Base-by-base conservation (phyloP, 202 grass and related monocot species). In the Tripidium arundinaceum region DNA sequence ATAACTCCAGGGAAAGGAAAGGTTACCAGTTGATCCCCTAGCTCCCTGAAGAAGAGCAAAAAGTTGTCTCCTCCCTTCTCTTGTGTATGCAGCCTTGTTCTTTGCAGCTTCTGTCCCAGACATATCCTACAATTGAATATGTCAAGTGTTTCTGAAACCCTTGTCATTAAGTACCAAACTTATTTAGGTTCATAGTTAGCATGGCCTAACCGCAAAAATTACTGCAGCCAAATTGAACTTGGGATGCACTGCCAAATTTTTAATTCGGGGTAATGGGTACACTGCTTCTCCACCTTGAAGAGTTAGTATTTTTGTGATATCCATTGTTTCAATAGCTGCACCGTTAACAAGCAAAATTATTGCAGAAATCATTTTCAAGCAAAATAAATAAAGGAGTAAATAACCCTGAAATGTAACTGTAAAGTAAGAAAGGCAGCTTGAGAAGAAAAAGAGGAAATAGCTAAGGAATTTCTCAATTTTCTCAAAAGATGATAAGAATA, bases 21-120 rank as follows among this genome's bases (percentile, higher is more conserved):
- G 42, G 74, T 87, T 91, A 95, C 96, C 92, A 65, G 90, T 98
- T 64, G 96, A 98, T 74, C 92, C 96, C 77, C 92, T 98, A 67
- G 96, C 96, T 87, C 96, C 89, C 85, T 98, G 92, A 71, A 98
- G 90, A 86, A 98, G 88, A 49, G 96, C 88, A 91, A 98, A 98
- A 81, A 95, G 86, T 64, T 98, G 96, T 62, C 91, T 98, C 70
- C 96, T 89, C 68, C 96, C 96, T 69, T 98, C 92, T 72, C 90
- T 93, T 87, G 96, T 98, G 85, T 95, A 98, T 68, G 92, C 88
- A 83, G 90, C 88, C 85, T 86, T 95, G 41, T 98, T 98, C 86
- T 95, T 98, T 60, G 90, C 79, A 83, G 83, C 81, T 81, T 95
- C 88, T 77, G 81, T 86, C 68, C 87, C 87, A 21, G 88, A 85